A percentile compares a stretch with the other conserved stretches of the same genome.
These are phyloP conservation scores for Antrodiella citrinella DNA, from an alignment of 768 basidiomycete genomes.

Conservation along the genomic window DNA sequence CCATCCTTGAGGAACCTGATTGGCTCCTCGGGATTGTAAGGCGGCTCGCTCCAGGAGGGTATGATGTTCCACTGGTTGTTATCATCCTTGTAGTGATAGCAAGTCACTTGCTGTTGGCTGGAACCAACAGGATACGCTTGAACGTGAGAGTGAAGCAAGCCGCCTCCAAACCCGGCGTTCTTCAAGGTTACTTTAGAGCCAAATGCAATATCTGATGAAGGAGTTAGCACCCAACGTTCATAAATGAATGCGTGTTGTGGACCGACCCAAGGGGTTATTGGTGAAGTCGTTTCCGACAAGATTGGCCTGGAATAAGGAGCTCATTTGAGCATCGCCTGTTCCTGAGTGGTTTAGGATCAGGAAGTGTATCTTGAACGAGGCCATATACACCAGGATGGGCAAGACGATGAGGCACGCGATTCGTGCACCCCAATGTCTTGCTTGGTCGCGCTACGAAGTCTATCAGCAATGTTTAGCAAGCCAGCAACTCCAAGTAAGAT, in stretches of 20 bases:
- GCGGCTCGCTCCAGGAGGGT: constrained; percentile 72
- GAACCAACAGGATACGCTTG: constrained; percentile 92
- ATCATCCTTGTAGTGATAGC: constrained; percentile 98
- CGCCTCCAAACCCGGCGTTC: constrained; percentile 97
- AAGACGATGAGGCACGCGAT: constrained; percentile 79
- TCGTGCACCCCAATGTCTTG: constrained; percentile 86
- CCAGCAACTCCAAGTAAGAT: too few relatives aligned
- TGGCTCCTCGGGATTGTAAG: constrained; percentile 56
- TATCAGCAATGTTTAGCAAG: too few relatives aligned
- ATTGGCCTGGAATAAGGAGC: constrained; percentile 95
- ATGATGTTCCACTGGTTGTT: constrained; percentile 90
- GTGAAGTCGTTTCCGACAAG: constrained; percentile 90
- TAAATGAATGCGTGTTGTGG: too few relatives aligned
- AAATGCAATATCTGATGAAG: constrained; percentile 63
- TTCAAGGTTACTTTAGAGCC: constrained; percentile 91
- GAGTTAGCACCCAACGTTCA: too few relatives aligned
- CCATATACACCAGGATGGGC: constrained; percentile 88
- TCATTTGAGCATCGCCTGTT: constrained; percentile 98
- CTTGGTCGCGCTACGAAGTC: constrained; percentile 75
- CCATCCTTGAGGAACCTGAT: constrained; percentile 69
- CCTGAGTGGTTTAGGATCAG: constrained; percentile 89
- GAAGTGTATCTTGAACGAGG: constrained; percentile 95
- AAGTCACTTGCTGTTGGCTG: constrained; percentile 92
- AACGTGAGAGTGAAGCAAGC: constrained; percentile 93
- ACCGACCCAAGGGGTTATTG: constrained; percentile 77